phyloP scores from a whole-genome alignment of 1,139 yeast species.

The Cylindricascospora bacillispora region DNA sequence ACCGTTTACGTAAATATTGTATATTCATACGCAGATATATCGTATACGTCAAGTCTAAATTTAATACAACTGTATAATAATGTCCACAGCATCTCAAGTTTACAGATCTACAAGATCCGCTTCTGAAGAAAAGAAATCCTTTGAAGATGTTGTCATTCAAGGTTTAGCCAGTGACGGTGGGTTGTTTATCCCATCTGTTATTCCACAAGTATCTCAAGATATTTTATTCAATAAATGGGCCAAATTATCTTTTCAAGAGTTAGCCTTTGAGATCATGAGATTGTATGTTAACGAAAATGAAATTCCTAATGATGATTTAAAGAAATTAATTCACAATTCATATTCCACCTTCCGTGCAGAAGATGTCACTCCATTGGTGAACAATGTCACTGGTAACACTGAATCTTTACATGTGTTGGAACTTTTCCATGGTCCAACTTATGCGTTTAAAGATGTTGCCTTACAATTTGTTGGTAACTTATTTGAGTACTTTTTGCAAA shows the following conservation, averaged over 20 bases:
- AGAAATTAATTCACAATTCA: conserved; percentile 48
- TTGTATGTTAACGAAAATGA: conserved; percentile 59
- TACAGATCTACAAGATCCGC: conserved; percentile 85
- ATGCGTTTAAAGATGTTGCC: conserved; percentile 98
- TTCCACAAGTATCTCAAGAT: conserved; percentile 54
- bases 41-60: too few relatives aligned
- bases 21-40: too few relatives aligned
- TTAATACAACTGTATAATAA: too few relatives aligned
- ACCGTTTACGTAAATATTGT: too few relatives aligned
- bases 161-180: conserved; percentile 98
- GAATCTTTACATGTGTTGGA: conserved; percentile 67
- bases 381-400: conserved; percentile 40
- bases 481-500: conserved; percentile 77
- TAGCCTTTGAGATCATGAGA: conserved; percentile 78
- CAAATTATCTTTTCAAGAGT: conserved; percentile 62
- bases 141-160: conserved; percentile 86
- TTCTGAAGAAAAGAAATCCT: conserved; percentile 43
- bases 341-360: conserved; percentile 82
- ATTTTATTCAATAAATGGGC: conserved; percentile 54
- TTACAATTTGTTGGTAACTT: conserved; percentile 94
- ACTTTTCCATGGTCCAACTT: conserved; percentile 97
- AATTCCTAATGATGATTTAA: conserved; percentile 58
- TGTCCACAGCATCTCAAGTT: conserved; percentile 33
- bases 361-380: conserved; percentile 73
- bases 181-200: conserved; percentile 71